A percentile compares a stretch with the other conserved stretches of the same genome.
Evolutionary conservation across 805 yeast genomes (phyloP).

Genomic region (Barnettozyma wickerhamii): DNA sequence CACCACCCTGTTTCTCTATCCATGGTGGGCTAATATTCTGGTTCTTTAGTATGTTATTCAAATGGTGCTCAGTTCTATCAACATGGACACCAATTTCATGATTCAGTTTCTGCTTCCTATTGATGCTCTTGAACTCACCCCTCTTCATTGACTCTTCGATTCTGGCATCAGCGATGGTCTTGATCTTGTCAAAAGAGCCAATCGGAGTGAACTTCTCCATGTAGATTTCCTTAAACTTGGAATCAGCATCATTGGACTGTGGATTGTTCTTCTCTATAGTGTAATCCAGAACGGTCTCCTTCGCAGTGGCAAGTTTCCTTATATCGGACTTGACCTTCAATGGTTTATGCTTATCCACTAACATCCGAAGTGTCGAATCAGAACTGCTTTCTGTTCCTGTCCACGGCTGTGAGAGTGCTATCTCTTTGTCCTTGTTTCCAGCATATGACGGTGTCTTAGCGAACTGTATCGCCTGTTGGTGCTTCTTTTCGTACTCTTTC

Average conservation of each 20-base stretch:
- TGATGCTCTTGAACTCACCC: slow-evolving; percentile 62
- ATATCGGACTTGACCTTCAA: slow-evolving; percentile 24
- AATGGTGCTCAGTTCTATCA: slow-evolving; percentile 69
- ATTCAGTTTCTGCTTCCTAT: slow-evolving; percentile 60
- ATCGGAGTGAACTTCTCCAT: slow-evolving; percentile 51
- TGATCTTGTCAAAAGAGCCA: slow-evolving; percentile 40
- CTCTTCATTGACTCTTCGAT: slow-evolving; percentile 70
- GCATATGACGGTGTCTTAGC: slow-evolving; percentile 42
- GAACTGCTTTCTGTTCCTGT: slow-evolving; percentile 44
- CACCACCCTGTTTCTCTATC: slow-evolving; percentile 73
- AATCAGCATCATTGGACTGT: slow-evolving; percentile 34
- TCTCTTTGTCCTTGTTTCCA: slow-evolving; percentile 38
- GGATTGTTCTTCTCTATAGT: slow-evolving; percentile 30
- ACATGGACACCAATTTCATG: slow-evolving; percentile 46
- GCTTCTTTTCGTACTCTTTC: slow-evolving; percentile 31
- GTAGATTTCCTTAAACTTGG: slow-evolving; percentile 52
- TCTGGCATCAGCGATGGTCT: slow-evolving; percentile 66
- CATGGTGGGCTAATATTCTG: slow-evolving; percentile 88
- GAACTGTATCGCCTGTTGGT: slow-evolving; percentile 38
- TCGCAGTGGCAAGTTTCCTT: slow-evolving; percentile 51
- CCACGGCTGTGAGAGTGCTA: slow-evolving; percentile 56
- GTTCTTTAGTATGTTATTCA: slow-evolving; percentile 68
- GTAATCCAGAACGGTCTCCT: slow-evolving; percentile 65
- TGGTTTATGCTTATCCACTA: slow-evolving; percentile 47
- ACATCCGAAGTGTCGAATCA: slow-evolving; percentile 51